phyloP scores from a whole-genome alignment of 345 rosid species.

The Ailanthus altissimus region DNA sequence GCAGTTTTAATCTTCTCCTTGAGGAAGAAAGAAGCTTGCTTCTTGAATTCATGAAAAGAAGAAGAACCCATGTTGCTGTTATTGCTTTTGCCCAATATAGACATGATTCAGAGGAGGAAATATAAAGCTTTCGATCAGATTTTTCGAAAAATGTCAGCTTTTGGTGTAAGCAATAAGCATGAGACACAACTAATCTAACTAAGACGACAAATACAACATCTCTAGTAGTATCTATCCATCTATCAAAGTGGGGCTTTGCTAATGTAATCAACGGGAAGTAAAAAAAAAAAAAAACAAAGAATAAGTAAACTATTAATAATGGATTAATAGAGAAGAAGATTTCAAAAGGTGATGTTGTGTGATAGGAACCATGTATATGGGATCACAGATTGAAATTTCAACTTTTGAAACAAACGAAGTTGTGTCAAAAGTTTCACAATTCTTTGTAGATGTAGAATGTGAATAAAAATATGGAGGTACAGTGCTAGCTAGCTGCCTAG shows the following conservation, averaged over 20 bases:
- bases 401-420: neutral
- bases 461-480: neutral
- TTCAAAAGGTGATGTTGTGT: constrained; percentile 19
- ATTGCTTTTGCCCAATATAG: constrained; percentile 52
- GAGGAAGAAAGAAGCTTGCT: constrained; percentile 90
- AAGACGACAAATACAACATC: neutral
- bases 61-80: constrained; percentile 51
- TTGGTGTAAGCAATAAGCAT: neutral
- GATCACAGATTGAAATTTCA: neutral
- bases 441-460: neutral
- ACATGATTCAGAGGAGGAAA: constrained; percentile 34
- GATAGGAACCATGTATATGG: neutral
- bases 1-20: constrained; percentile 94
- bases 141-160: neutral
- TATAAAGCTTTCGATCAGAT: neutral
- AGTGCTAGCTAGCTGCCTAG: neutral
- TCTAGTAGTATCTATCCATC: neutral
- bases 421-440: neutral
- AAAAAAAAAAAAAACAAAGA: neutral
- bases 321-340: constrained; percentile 18
- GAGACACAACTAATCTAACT: constrained; percentile 6
- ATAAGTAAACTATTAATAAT: neutral
- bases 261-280: neutral
- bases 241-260: neutral
- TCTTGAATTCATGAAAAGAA: constrained; percentile 71